A percentile compares a stretch with the other conserved stretches of the same genome.
Evolutionary conservation across 345 rosid genomes (phyloP).

Genomic region (Melaleuca quinquenervia): DNA sequence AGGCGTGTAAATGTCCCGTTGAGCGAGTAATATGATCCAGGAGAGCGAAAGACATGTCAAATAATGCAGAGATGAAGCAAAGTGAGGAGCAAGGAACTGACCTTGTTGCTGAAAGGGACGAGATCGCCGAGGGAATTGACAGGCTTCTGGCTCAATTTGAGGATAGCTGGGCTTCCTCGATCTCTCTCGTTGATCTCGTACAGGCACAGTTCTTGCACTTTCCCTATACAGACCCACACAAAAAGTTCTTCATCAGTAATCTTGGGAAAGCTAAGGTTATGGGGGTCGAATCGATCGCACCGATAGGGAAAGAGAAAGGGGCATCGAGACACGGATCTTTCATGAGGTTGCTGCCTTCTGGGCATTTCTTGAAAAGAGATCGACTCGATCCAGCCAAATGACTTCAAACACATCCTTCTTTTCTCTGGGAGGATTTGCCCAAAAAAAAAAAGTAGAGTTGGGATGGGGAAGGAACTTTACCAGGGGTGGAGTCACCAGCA

Average conservation of each 20-base stretch:
- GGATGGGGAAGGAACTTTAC: not conserved
- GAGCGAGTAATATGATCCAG: not conserved
- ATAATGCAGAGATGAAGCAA: not conserved
- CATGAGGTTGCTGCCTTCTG: not conserved
- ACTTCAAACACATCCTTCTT: not conserved
- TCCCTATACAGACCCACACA: conserved; percentile 12
- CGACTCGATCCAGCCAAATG: not conserved
- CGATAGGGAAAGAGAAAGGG: not conserved
- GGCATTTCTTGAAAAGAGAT: not conserved
- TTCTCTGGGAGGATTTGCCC: not conserved
- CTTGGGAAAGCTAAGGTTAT: not conserved
- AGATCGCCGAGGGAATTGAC: conserved; percentile 84
- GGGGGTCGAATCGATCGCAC: not conserved
- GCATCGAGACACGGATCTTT: not conserved
- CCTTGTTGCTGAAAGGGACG: conserved; percentile 83
- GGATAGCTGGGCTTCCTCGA: conserved; percentile 72
- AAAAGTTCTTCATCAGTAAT: not conserved
- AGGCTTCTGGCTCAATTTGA: conserved; percentile 67
- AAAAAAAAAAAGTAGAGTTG: not conserved
- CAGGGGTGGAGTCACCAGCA: conserved; percentile 14
- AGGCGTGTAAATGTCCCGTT: not conserved
- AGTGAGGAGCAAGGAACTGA: not conserved
- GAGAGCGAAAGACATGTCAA: not conserved
- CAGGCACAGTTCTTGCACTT: conserved; percentile 56
- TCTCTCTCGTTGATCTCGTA: conserved; percentile 92